Base-by-base conservation (phyloP, 805 yeast genomes). In the Myxozyma neglecta region DNA sequence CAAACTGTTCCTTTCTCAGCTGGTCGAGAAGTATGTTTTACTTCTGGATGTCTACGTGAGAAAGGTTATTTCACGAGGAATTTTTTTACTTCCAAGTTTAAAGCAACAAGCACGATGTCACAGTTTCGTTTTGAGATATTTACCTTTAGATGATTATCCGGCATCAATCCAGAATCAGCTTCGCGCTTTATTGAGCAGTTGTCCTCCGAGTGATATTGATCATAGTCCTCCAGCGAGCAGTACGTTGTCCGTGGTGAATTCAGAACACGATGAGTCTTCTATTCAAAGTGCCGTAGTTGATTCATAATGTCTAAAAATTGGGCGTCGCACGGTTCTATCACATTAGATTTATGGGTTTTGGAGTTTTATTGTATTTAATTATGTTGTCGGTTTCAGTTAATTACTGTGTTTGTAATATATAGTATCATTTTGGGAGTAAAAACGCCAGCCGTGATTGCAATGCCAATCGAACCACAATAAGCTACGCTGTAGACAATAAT, bases 61-160 rank as follows among this genome's bases (percentile, higher is more conserved):
- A 69, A 84, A 86, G 67, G 76, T 92, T 42, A 91, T 93, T 49
- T 90, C 97, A 9, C 85, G 94, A 0, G 99, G 97, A 4, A 79
- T 90, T 0, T 83, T 92, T 50, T 90, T 88, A 46, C 36, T 56
- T 11, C 59, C 63, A 8, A 58, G 43, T 8, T 34, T 52, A 52
- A 43, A 49, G 14, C 46, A 53, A 29, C 79, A 83, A 7, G 82
- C 83, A 18, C 78, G 78, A 7, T 72, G 75, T 34, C 86, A 86
- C 54, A 79, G 69, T 78, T 70, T 74, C 70, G 61, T 80, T 80
- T 47, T 96, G 83, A 45, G 56, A 13, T 71, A 72, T 52, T 57
- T 76, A 35, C 76, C 77, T 5, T 51, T 73, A 11, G 63, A 59
- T 24, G 54, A 47, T 3, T 57, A 51, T 47, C 50, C 65, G 10